These are phyloP conservation scores for Komagataella populi DNA, from an alignment of 805 yeast species.

Conservation along the genomic window DNA sequence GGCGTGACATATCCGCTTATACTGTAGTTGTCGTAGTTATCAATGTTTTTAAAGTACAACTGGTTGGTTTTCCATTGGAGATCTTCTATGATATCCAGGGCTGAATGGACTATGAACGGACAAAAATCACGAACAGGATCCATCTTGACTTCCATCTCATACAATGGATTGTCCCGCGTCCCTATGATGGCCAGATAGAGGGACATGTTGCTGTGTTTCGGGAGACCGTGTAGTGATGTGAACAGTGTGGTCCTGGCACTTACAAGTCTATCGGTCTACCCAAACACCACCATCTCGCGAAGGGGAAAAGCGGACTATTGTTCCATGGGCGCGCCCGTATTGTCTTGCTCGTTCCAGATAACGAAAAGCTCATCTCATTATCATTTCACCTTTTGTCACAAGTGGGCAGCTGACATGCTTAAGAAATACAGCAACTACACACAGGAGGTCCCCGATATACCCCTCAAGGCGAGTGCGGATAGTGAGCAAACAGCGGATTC, in stretches of 20 bases:
- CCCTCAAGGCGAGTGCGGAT: neutral
- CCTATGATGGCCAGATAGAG: conserved; percentile 85
- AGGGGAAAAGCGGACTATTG: neutral
- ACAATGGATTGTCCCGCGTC: conserved; percentile 72
- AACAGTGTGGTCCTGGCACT: neutral
- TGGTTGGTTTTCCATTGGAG: conserved; percentile 63
- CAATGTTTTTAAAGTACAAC: conserved; percentile 65
- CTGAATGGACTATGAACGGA: conserved; percentile 80
- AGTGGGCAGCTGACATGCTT: neutral
- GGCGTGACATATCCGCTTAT: conserved; percentile 84
- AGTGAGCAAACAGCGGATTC: neutral
- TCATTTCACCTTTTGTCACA: neutral
- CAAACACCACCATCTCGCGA: neutral
- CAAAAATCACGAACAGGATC: conserved; percentile 62
- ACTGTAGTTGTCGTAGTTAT: conserved; percentile 69
- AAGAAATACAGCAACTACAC: conserved; percentile 1
- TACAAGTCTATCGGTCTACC: neutral
- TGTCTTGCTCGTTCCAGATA: neutral
- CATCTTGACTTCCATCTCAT: conserved; percentile 78
- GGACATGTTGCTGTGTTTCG: conserved; percentile 35
- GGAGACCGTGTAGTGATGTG: neutral
- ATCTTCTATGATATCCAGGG: conserved; percentile 87
- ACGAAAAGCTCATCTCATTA: neutral
- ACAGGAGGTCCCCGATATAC: neutral
- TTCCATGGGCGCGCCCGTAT: neutral